phyloP scores from a whole-genome alignment of 2,329 filamentous ascomycete species.

The Truncatella angustata region DNA sequence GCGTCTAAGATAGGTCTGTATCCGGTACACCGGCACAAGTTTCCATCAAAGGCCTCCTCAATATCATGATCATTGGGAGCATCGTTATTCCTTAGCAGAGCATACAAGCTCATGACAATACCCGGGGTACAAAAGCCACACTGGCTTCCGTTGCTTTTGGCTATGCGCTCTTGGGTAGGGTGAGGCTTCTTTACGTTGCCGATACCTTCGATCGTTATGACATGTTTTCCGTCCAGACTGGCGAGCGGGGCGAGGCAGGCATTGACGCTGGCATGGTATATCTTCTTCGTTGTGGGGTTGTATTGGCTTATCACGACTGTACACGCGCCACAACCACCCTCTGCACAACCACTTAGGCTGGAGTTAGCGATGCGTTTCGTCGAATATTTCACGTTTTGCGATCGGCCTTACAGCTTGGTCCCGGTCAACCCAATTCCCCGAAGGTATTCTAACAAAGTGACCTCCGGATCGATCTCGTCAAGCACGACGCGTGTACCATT shows the following conservation, averaged over 20 bases:
- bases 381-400: neutral
- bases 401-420: slow-evolving; percentile 71
- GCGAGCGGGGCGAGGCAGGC: slow-evolving; percentile 91
- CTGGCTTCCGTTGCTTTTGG: slow-evolving; percentile 88
- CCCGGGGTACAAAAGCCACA: slow-evolving; percentile 95
- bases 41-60: slow-evolving; percentile 96
- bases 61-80: slow-evolving; percentile 77
- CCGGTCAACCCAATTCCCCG: slow-evolving; percentile 90
- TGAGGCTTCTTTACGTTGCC: slow-evolving; percentile 85
- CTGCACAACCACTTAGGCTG: slow-evolving; percentile 70
- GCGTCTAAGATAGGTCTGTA: slow-evolving; percentile 93
- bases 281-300: slow-evolving; percentile 86
- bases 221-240: slow-evolving; percentile 95
- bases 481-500: slow-evolving; percentile 89
- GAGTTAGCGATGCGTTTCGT: neutral
- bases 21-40: slow-evolving; percentile 91
- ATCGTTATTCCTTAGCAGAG: slow-evolving; percentile 80
- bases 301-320: slow-evolving; percentile 93
- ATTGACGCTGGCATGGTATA: slow-evolving; percentile 96
- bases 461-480: slow-evolving; percentile 84
- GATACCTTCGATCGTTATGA: slow-evolving; percentile 96
- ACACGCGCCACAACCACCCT: slow-evolving; percentile 95
- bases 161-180: slow-evolving; percentile 86
- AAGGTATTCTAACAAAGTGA: slow-evolving; percentile 89
- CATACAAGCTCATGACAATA: slow-evolving; percentile 97